Evolutionary conservation across 106 monocot genomes (phyloP), one percentile per base, ranked within the genome.

Genomic region (Acorus gramineus): DNA sequence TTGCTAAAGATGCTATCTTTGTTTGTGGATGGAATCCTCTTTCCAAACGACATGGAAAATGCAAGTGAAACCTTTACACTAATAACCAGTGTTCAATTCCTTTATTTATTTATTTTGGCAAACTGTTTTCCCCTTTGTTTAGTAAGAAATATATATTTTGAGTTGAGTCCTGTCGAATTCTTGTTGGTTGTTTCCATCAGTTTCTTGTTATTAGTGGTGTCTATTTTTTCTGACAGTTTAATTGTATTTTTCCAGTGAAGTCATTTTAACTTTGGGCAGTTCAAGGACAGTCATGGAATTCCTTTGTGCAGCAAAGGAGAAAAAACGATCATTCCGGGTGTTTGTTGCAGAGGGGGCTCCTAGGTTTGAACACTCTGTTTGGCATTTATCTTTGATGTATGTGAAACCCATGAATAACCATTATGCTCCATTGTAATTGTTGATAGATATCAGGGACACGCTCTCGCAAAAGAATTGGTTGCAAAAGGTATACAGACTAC

Each of bases 261-360:
- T 91, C 13, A 96, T 96, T 70, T 77, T 96, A 74, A 96, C 96
- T 44, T 72, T 96, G 60, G 96, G 96, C 7, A 76, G 87, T 67
- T 96, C 96, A 64, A 90, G 82, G 68, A 96, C 96, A 59, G 96
- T 96, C 4, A 96, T 83, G 70, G 96, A 96, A 60, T 96, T 96
- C 62, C 96, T 96, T 13, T 85, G 13, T 80, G 96, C 91, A 47
- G 96, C 96, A 58, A 91, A 96, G 62, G 90, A 96, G 63, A 96
- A 91, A 69, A 87, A 90, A 42, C 80, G 96, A 44, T 81, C 81
- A 28, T 96, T 91, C 79, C 75, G 81, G 52, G 96, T 96, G 60
- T 96, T 96, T 87, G 82, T 95, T 71, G 91, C 85, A 11, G 96
- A 96, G 69, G 96, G 90, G 70, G 91, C 95, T 75, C 95, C 95